Percentiles rank a stretch among this genome's conserved stretches.
phyloP scores from a whole-genome alignment of 2,329 filamentous ascomycete genomes.

The Bertia moriformis region DNA sequence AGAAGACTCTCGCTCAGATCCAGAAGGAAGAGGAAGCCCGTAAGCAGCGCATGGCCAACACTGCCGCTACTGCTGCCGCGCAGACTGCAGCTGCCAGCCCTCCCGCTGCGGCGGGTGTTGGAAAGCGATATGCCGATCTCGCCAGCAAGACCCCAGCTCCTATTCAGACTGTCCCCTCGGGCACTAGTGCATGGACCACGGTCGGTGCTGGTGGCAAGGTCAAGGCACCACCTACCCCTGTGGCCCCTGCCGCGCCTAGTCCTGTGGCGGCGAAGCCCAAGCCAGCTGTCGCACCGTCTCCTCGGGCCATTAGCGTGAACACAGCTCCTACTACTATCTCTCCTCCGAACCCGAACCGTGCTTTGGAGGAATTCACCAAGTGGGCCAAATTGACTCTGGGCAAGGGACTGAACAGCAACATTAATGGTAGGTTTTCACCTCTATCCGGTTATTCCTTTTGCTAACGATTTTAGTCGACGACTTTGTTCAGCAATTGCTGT shows the following conservation, averaged over 20 bases:
- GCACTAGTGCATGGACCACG: slow-evolving; percentile 64
- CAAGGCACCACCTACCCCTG: slow-evolving; percentile 51
- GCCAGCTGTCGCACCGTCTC: slow-evolving; percentile 19
- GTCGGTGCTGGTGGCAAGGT: slow-evolving; percentile 88
- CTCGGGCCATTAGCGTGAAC: slow-evolving; percentile 28
- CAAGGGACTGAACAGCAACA: slow-evolving; percentile 64
- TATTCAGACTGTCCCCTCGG: slow-evolving; percentile 21
- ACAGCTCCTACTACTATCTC: slow-evolving; percentile 24
- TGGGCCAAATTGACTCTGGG: slow-evolving; percentile 53
- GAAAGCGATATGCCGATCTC: slow-evolving; percentile 89
- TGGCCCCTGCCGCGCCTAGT: slow-evolving; percentile 31
- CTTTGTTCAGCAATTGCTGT: slow-evolving; percentile 63
- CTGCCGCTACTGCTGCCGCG: slow-evolving; percentile 35
- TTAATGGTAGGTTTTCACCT: slow-evolving; percentile 34
- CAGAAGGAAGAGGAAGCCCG: slow-evolving; percentile 88
- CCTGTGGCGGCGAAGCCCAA: slow-evolving; percentile 24
- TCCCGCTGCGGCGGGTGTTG: slow-evolving; percentile 28
- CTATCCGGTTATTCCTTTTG: slow-evolving; percentile 1
- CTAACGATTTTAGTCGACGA: slow-evolving; percentile 50
- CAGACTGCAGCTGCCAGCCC: slow-evolving; percentile 30
- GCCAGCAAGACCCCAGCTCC: slow-evolving; percentile 54
- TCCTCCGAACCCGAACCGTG: slow-evolving; percentile 20
- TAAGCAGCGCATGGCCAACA: slow-evolving; percentile 43
- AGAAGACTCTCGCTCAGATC: slow-evolving; percentile 90
- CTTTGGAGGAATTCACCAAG: slow-evolving; percentile 84